Base-by-base conservation (phyloP, 2,329 filamentous ascomycete species). In the Epichloe typhina region DNA sequence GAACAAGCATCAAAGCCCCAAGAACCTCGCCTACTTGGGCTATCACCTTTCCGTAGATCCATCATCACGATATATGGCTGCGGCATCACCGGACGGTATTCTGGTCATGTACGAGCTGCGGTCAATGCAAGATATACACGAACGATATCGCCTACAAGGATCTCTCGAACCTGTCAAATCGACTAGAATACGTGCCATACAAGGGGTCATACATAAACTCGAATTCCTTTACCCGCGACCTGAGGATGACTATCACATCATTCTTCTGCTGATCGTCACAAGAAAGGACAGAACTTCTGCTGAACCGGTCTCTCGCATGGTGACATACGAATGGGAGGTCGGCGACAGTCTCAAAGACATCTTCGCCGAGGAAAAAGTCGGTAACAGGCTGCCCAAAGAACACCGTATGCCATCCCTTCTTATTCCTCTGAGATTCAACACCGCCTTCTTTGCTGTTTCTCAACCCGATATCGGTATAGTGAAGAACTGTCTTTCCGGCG, bases 181-280 rank as follows among this genome's bases (percentile, higher is more conserved):
- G 0, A 64, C 58, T 39, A 61, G 66, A 17, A 60, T 71, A 17
- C 71, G 74, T 9, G 56, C 65, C 9, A 71, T 88, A 7, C 76
- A 82, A 7, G 89, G 87, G 1, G 73, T 83, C n/a, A 87, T 97
- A 50, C 74, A 91, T 58, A 86, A 88, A 58, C 83, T 96, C 73
- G 85, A 89, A 21, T 98, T 97, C 56, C 73, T 98, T 3, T 80
- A 85, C 53, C 86, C 89, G 7, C 74, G 75, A 9, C 67, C 76
- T 0, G 75, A 80, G 49, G 82, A 90, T 53, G 74, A 80, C 9
- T 73, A 82, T 50, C 82, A 83, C 58, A 78, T 94, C 42, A 83
- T 94, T n/a, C 73, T 97, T 3, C 70, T 95, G 11, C 69, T 95
- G 41, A 74, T 84, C 17, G 59, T 79, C 15, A 66, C 75, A 48